A percentile compares a stretch with the other conserved stretches of the same genome.
Evolutionary conservation across 371 early-diverging fungal species (phyloP).

Genomic region (Syncephalastrum racemosum): DNA sequence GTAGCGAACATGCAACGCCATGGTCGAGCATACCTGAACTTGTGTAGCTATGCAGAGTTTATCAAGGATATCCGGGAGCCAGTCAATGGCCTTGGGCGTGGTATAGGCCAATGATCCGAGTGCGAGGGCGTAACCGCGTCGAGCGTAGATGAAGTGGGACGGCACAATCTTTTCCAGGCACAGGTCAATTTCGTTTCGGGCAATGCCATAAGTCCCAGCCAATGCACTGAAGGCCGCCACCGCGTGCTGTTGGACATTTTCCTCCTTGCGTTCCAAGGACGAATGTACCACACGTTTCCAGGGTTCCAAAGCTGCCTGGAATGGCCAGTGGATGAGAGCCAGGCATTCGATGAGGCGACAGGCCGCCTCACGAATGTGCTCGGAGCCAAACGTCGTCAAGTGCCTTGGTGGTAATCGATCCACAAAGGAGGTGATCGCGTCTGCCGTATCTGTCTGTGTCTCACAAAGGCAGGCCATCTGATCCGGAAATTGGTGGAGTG

Average conservation of each 20-base stretch:
- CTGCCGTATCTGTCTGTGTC: not conserved
- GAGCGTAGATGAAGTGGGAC: constrained; percentile 42
- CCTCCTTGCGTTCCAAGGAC: constrained; percentile 71
- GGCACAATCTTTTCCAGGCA: constrained; percentile 32
- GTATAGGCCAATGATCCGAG: constrained; percentile 58
- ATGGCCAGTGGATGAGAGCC: constrained; percentile 45
- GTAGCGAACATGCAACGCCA: not conserved
- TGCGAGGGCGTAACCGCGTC: constrained; percentile 70
- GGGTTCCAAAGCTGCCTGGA: constrained; percentile 16
- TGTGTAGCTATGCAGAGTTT: constrained; percentile 28
- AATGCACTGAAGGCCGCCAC: constrained; percentile 57
- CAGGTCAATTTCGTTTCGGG: constrained; percentile 23
- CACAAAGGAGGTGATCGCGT: constrained; percentile 46
- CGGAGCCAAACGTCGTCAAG: constrained; percentile 71
- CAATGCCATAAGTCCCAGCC: constrained; percentile 43
- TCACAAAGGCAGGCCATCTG: not conserved
- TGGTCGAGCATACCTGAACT: constrained; percentile 24
- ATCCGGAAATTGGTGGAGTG: constrained; percentile 40
- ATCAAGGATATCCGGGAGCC: constrained; percentile 27
- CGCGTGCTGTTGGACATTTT: constrained; percentile 64
- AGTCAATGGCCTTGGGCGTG: constrained; percentile 8
- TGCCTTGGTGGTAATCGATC: constrained; percentile 45
- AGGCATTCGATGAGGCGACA: constrained; percentile 58
- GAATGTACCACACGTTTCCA: constrained; percentile 57
- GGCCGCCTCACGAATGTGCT: constrained; percentile 57